Conservation (phyloP, 1,284 basidiomycete genomes). For the Rhodofomes roseus region DNA sequence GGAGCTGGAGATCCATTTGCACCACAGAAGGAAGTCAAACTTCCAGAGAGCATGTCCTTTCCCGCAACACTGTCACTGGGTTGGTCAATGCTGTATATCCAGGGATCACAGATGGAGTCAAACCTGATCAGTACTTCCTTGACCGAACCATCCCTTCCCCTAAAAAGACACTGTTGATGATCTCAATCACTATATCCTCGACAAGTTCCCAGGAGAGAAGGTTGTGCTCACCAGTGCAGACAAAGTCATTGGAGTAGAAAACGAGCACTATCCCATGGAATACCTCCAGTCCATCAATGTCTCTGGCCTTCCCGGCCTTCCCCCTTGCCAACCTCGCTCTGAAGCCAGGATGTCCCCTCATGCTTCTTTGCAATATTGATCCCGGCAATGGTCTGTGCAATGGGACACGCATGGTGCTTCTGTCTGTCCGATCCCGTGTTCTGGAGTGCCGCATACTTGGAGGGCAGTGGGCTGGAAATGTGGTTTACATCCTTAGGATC, state of each 20-base stretch:
- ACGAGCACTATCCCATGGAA: constrained; percentile 17
- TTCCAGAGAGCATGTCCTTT: no score
- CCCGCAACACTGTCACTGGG: no score
- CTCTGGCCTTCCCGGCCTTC: constrained; percentile 24
- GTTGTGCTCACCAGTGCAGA: constrained; percentile 26
- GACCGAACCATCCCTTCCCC: no score
- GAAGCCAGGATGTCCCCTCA: constrained; percentile 22
- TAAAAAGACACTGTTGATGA: no score
- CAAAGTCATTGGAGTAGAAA: constrained; percentile 12
- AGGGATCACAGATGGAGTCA: no score
- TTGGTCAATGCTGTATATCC: no score
- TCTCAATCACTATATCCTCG: constrained; percentile 16
- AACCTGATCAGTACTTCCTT: no score
- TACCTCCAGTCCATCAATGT: constrained; percentile 21
- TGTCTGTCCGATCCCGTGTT: constrained; percentile 4
- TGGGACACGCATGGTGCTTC: constrained; percentile 24
- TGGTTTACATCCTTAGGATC: no score
- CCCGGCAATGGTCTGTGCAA: constrained; percentile 33
- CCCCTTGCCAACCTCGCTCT: constrained; percentile 24
- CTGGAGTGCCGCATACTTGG: no score
- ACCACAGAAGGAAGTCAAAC: no score
- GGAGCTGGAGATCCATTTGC: no score
- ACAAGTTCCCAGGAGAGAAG: constrained; percentile 26
- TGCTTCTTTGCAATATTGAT: constrained; percentile 33
- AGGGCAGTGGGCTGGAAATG: no score